Conservation (phyloP, 306 rosid species). For the Quillaja saponaria region DNA sequence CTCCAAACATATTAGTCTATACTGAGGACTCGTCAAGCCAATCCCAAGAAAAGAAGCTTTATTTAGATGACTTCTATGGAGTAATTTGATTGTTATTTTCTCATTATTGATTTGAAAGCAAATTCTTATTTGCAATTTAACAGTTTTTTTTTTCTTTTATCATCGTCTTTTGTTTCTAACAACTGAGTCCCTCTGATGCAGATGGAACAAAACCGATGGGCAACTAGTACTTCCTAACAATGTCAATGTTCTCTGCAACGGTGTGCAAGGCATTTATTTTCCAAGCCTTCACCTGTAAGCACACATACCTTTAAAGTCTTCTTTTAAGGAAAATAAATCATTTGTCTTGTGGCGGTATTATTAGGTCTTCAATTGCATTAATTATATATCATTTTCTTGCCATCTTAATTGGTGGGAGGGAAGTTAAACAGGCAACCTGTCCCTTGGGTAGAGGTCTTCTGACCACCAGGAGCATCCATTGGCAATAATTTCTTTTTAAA, state of each 20-base stretch:
- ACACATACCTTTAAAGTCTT: slow-evolving; percentile 26
- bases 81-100: slow-evolving; percentile 4
- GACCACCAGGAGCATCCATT: too few relatives aligned
- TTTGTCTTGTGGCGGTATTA: neutral
- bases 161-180: slow-evolving; percentile 29
- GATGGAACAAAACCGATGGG: slow-evolving; percentile 57
- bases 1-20: slow-evolving; percentile 9
- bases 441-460: too few relatives aligned
- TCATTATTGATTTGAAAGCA: slow-evolving; percentile 5
- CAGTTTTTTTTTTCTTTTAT: neutral
- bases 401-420: too few relatives aligned
- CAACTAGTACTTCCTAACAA: slow-evolving; percentile 68
- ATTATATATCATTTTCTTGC: neutral
- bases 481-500: neutral
- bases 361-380: neutral
- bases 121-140: slow-evolving; percentile 4
- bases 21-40: slow-evolving; percentile 1
- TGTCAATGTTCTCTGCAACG: slow-evolving; percentile 92
- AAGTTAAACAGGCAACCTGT: too few relatives aligned
- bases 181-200: slow-evolving; percentile 38
- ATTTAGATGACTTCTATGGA: too few relatives aligned
- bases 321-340: neutral
- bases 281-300: slow-evolving; percentile 98
- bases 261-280: slow-evolving; percentile 90
- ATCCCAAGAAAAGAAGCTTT: neutral